Evolutionary conservation across 495 filamentous ascomycete species (phyloP).

Genomic region (Hamigera avellanea): DNA sequence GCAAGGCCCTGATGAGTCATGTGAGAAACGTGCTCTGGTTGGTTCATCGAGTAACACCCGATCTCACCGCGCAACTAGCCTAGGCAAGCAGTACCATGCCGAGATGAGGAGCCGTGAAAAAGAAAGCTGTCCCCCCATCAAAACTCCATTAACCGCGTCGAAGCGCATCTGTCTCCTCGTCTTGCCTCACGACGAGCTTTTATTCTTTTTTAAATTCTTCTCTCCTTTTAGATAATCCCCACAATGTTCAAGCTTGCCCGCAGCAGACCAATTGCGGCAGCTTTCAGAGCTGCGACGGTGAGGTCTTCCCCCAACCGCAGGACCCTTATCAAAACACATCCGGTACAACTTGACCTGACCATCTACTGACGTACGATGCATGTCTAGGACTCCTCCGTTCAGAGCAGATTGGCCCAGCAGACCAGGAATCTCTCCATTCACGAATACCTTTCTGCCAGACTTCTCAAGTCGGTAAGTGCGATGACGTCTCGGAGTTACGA

Average conservation of each 20-base stretch:
- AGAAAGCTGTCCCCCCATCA: slow-evolving; percentile 31
- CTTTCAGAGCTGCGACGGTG: slow-evolving; percentile 54
- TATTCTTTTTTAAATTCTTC: slow-evolving; percentile 5
- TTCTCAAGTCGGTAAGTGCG: slow-evolving; percentile 65
- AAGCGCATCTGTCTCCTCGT: slow-evolving; percentile 1
- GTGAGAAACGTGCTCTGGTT: slow-evolving; percentile 5
- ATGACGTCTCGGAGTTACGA: slow-evolving; percentile 8
- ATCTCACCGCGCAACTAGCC: slow-evolving; percentile 13
- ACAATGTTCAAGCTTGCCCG: slow-evolving; percentile 68
- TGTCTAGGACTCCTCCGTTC: slow-evolving; percentile 35
- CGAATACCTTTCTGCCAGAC: slow-evolving; percentile 88
- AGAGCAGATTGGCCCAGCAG: slow-evolving; percentile 48
- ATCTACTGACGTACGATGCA: slow-evolving; percentile 2
- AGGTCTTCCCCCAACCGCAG: slow-evolving; percentile 12
- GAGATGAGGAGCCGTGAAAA: slow-evolving; percentile 21
- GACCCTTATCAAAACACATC: too few species aligned
- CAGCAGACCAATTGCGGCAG: slow-evolving; percentile 53
- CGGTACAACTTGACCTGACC: too few species aligned
- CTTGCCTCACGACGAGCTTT: slow-evolving; percentile 1
- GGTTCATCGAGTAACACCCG: slow-evolving; percentile 13
- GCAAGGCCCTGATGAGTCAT: background rate
- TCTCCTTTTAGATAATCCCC: slow-evolving; percentile 7
- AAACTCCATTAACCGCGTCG: slow-evolving; percentile 6
- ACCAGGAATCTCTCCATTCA: slow-evolving; percentile 87
- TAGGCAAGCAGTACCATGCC: slow-evolving; percentile 19